A percentile compares a stretch with the other conserved stretches of the same genome.
Conservation (phyloP, 2,329 filamentous ascomycete genomes). For the Ceratocystiopsis sp. region DNA sequence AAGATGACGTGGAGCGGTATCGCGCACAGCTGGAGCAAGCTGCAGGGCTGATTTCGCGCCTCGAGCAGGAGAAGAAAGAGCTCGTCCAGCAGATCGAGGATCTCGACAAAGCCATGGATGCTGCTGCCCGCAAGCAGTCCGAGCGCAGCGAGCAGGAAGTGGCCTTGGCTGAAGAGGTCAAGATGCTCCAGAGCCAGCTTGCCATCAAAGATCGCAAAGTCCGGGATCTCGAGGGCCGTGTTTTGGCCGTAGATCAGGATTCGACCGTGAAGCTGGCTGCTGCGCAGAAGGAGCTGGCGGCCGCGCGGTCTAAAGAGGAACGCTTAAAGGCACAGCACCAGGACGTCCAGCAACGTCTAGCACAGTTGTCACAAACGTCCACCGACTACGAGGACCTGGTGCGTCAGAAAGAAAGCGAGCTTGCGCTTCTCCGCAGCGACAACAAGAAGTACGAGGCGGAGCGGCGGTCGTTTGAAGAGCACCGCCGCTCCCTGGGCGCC, state of each 20-base stretch:
- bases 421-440: slow-evolving; percentile 70
- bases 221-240: slow-evolving; percentile 67
- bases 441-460: slow-evolving; percentile 71
- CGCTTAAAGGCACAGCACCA: slow-evolving; percentile 67
- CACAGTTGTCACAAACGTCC: slow-evolving; percentile 75
- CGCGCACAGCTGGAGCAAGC: slow-evolving; percentile 81
- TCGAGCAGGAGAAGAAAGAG: slow-evolving; percentile 74
- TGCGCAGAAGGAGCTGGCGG: slow-evolving; percentile 64
- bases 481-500: slow-evolving; percentile 50
- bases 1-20: slow-evolving; percentile 66
- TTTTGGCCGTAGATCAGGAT: slow-evolving; percentile 76
- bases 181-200: slow-evolving; percentile 81
- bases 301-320: slow-evolving; percentile 55
- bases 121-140: slow-evolving; percentile 52
- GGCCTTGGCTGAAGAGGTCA: slow-evolving; percentile 64
- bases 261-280: slow-evolving; percentile 68
- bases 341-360: slow-evolving; percentile 67
- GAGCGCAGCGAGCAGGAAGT: slow-evolving; percentile 63
- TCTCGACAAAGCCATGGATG: slow-evolving; percentile 53
- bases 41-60: slow-evolving; percentile 63
- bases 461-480: slow-evolving; percentile 58
- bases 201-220: slow-evolving; percentile 78
- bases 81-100: slow-evolving; percentile 49
- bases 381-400: slow-evolving; percentile 92
- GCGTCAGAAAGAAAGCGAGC: slow-evolving; percentile 82